These are phyloP conservation scores for Yamadazyma dendronema DNA, from an alignment of 1,139 yeast species.

Conservation along the genomic window DNA sequence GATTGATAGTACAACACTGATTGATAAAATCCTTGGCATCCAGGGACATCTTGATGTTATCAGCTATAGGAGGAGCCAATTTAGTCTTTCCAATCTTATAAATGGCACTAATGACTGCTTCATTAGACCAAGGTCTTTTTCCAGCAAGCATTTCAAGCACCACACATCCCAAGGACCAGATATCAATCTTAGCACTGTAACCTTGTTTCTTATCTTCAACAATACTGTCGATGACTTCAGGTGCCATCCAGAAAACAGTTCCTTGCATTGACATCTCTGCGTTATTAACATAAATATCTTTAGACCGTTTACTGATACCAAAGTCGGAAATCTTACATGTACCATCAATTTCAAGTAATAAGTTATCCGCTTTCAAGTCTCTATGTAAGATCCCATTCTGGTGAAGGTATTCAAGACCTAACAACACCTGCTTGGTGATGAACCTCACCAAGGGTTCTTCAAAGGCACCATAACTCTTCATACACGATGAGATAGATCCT, in stretches of 20 bases:
- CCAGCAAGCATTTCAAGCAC: conserved; percentile 94
- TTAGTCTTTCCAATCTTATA: conserved; percentile 72
- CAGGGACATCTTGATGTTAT: conserved; percentile 64
- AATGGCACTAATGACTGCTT: conserved; percentile 76
- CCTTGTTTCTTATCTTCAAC: conserved; percentile 82
- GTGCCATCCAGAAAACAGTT: conserved; percentile 99
- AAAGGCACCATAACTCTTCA: conserved; percentile 81
- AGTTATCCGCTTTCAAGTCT: conserved; percentile 93
- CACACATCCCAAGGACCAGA: conserved; percentile 94
- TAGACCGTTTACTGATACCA: conserved; percentile 88
- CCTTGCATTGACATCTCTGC: conserved; percentile 99
- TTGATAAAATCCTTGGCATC: conserved; percentile 72
- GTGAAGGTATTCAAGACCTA: conserved; percentile 85
- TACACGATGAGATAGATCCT: conserved; percentile 88
- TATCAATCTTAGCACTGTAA: conserved; percentile 92
- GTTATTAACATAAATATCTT: conserved; percentile 83
- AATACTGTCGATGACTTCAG: conserved; percentile 87
- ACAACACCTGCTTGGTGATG: conserved; percentile 74
- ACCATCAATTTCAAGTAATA: conserved; percentile 87
- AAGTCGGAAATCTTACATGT: conserved; percentile 95
- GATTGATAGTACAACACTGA: conserved; percentile 77
- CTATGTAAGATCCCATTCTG: conserved; percentile 87
- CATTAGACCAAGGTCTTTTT: conserved; percentile 78
- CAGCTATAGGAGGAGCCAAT: conserved; percentile 93
- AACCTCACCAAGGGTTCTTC: conserved; percentile 74